These are phyloP conservation scores for Lasiodiplodia theobromae DNA, from an alignment of 2,329 filamentous ascomycete species.

Conservation along the genomic window DNA sequence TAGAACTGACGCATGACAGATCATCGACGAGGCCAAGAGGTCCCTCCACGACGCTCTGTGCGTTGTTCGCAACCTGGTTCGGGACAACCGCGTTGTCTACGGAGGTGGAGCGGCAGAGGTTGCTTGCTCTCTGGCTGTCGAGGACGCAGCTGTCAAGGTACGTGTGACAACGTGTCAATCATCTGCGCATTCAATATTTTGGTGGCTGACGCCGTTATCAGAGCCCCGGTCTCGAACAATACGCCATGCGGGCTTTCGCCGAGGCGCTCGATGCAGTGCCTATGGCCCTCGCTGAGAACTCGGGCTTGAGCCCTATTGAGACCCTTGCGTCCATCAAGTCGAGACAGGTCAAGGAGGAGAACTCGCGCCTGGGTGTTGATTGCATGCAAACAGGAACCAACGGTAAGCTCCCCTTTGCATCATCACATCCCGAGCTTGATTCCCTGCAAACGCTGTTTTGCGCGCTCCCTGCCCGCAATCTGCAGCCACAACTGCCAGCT, in stretches of 20 bases:
- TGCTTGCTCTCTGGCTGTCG: conserved; percentile 93
- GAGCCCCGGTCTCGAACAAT: conserved; percentile 97
- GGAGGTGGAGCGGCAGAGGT: conserved; percentile 97
- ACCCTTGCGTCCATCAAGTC: conserved; percentile 95
- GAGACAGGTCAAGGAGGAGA: conserved; percentile 88
- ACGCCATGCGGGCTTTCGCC: conserved; percentile 97
- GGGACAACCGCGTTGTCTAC: conserved; percentile 96
- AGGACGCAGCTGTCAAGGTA: conserved; percentile 87
- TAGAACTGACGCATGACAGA: conserved; percentile 59
- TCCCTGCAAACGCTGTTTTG: conserved; percentile 24
- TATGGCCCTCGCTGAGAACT: conserved; percentile 97
- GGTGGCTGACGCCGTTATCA: conserved; percentile 39
- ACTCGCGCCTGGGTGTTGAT: conserved; percentile 85
- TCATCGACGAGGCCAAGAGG: conserved; percentile 98
- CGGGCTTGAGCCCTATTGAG: conserved; percentile 92
- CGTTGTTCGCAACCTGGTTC: conserved; percentile 94
- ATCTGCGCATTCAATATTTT: conserved; percentile 10
- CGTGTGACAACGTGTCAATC: conserved; percentile 30
- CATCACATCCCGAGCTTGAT: conserved; percentile 20
- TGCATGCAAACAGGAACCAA: conserved; percentile 97
- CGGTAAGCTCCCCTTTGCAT: conserved; percentile 56
- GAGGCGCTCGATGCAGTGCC: conserved; percentile 93
- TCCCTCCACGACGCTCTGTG: conserved; percentile 97
- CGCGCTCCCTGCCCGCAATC: conserved; percentile 29
- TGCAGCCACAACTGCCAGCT: conserved; percentile 29